phyloP scores from a whole-genome alignment of 1,284 basidiomycete species.

The Austroboletus niveus region DNA sequence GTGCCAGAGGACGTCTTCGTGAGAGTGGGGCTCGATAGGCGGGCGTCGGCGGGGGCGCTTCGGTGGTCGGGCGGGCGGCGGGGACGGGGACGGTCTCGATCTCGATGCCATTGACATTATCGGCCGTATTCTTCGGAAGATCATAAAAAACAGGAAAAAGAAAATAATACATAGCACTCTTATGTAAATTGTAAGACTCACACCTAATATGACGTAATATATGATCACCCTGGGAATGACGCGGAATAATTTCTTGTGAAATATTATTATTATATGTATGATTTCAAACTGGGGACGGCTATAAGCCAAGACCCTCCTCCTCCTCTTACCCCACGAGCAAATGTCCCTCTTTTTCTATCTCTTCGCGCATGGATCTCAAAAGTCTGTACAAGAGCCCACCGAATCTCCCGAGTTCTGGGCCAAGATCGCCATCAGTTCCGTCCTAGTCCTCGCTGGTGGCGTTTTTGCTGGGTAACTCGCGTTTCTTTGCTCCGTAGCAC shows the following conservation, averaged over 20 bases:
- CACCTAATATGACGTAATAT: no score
- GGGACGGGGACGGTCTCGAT: background rate
- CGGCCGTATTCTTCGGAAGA: background rate
- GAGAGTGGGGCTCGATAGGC: slow-evolving; percentile 13
- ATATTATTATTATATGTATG: no score
- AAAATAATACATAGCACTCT: no score
- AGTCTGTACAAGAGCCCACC: slow-evolving; percentile 27
- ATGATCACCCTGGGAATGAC: no score
- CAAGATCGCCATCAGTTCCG: slow-evolving; percentile 63
- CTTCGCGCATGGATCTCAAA: slow-evolving; percentile 1
- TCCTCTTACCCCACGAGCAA: background rate
- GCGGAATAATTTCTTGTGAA: no score
- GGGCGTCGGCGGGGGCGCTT: slow-evolving; percentile 17
- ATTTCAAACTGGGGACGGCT: no score
- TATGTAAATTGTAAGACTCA: no score
- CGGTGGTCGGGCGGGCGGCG: background rate
- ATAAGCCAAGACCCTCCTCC: no score
- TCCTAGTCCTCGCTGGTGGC: slow-evolving; percentile 76
- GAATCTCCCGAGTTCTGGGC: slow-evolving; percentile 60
- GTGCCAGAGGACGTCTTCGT: slow-evolving; percentile 71
- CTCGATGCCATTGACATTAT: slow-evolving; percentile 11
- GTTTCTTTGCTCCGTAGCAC: rapidly evolving
- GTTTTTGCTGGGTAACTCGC: slow-evolving; percentile 75
- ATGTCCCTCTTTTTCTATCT: slow-evolving; percentile 12
- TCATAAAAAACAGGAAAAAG: background rate